phyloP scores from a whole-genome alignment of 2,329 filamentous ascomycete genomes.

The Zymoseptoria crescenta region DNA sequence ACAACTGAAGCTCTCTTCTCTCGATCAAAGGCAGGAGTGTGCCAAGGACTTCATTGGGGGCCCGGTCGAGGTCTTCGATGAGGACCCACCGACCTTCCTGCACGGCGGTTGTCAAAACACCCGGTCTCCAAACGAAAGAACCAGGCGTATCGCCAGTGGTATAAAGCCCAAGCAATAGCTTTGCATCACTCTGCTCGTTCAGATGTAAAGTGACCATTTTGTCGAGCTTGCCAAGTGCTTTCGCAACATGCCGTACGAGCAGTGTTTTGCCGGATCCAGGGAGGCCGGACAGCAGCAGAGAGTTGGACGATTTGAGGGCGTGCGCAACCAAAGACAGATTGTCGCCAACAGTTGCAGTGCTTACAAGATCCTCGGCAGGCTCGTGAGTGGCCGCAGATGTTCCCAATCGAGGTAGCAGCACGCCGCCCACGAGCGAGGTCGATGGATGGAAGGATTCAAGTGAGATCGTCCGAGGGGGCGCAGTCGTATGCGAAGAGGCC shows the following conservation, averaged over 20 bases:
- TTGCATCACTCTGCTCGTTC: slow-evolving; percentile 97
- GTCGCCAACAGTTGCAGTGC: slow-evolving; percentile 61
- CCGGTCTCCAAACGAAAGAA: slow-evolving; percentile 85
- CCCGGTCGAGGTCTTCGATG: slow-evolving; percentile 92
- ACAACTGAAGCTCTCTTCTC: slow-evolving; percentile 80
- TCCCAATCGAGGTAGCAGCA: slow-evolving; percentile 55
- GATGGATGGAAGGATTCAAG: slow-evolving; percentile 17
- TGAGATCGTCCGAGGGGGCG: slow-evolving; percentile 7
- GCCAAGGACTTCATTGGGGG: slow-evolving; percentile 89
- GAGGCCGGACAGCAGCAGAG: slow-evolving; percentile 72
- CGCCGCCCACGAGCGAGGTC: slow-evolving; percentile 57
- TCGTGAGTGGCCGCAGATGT: not conserved
- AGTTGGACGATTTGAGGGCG: slow-evolving; percentile 58
- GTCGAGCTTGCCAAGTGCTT: slow-evolving; percentile 67
- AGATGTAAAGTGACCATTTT: slow-evolving; percentile 90
- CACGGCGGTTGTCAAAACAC: slow-evolving; percentile 88
- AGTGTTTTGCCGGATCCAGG: slow-evolving; percentile 89
- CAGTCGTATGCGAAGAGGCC: not conserved
- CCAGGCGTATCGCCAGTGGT: slow-evolving; percentile 80
- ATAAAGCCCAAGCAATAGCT: slow-evolving; percentile 91
- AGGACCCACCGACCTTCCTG: slow-evolving; percentile 92
- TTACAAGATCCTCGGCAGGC: slow-evolving; percentile 45
- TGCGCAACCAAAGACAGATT: slow-evolving; percentile 66
- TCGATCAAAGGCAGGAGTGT: slow-evolving; percentile 89
- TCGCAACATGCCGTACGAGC: slow-evolving; percentile 72